These are phyloP conservation scores for Pythium chondricola DNA, from an alignment of 352 stramenopile genomes.

Conservation along the genomic window DNA sequence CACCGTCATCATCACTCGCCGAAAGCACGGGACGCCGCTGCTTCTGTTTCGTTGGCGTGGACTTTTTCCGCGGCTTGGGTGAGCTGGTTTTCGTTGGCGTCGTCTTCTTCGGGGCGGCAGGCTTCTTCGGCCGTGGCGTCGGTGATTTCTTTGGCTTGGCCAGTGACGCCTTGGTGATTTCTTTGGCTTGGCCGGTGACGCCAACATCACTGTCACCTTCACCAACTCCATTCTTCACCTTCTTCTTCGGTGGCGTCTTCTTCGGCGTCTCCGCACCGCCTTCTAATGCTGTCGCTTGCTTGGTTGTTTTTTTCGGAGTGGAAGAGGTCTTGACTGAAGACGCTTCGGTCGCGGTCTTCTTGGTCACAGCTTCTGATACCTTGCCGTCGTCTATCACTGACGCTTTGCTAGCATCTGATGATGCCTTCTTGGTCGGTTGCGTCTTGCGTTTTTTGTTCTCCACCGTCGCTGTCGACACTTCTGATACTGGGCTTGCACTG, in stretches of 20 bases:
- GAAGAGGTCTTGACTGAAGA: background rate
- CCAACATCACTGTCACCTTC: background rate
- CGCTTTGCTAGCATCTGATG: too few species aligned
- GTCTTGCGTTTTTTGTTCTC: constrained; percentile 15
- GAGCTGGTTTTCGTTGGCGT: constrained; percentile 2
- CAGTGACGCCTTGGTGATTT: background rate
- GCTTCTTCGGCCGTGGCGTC: constrained; percentile 2
- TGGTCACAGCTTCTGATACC: too few species aligned
- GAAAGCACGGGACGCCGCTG: background rate
- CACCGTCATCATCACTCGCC: background rate
- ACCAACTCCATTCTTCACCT: background rate
- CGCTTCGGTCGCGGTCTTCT: background rate
- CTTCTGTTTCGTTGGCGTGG: background rate
- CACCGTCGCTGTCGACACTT: background rate
- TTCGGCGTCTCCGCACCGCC: constrained; percentile 2
- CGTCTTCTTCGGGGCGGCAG: background rate
- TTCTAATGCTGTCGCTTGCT: background rate
- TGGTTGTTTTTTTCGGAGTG: background rate
- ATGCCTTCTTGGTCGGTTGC: background rate
- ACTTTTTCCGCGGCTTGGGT: background rate
- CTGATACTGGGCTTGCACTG: background rate
- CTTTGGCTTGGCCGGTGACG: constrained; percentile 8
- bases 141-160: constrained; percentile 1
- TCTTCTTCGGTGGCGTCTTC: constrained; percentile 6
- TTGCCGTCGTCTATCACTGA: too few species aligned